phyloP scores from a whole-genome alignment of 2,329 filamentous ascomycete species.

The Hymenoscyphus albidus region DNA sequence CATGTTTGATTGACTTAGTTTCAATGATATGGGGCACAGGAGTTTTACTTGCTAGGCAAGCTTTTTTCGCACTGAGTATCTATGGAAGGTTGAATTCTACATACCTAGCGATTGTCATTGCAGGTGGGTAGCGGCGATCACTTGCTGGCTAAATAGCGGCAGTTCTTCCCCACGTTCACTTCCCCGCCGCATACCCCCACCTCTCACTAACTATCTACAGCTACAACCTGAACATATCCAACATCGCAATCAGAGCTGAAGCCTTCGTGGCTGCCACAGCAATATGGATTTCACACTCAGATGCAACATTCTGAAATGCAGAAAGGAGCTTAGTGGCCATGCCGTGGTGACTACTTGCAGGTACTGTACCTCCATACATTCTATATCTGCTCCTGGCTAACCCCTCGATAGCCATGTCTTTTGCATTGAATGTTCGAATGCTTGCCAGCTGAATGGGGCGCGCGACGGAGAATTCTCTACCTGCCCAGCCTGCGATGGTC shows the following conservation, averaged over 20 bases:
- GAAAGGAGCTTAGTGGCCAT: slow-evolving; percentile 61
- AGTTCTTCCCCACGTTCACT: too few species aligned
- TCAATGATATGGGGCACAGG: too few species aligned
- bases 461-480: slow-evolving; percentile 46
- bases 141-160: too few species aligned
- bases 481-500: slow-evolving; percentile 74
- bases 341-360: slow-evolving; percentile 89
- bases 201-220: too few species aligned
- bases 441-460: slow-evolving; percentile 53
- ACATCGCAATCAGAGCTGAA: neutral
- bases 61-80: too few species aligned
- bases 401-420: slow-evolving; percentile 68
- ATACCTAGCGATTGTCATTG: too few species aligned
- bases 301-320: slow-evolving; percentile 79
- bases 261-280: neutral
- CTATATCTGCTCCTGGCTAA: slow-evolving; percentile 14
- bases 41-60: too few species aligned
- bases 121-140: too few species aligned
- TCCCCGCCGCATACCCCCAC: too few species aligned
- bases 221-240: too few species aligned
- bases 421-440: slow-evolving; percentile 69
- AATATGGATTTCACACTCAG: slow-evolving; percentile 69
- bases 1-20: too few species aligned
- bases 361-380: slow-evolving; percentile 41
- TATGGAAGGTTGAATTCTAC: too few species aligned